These are phyloP conservation scores for Amanita muscaria DNA, from an alignment of 768 basidiomycete genomes.

Conservation along the genomic window DNA sequence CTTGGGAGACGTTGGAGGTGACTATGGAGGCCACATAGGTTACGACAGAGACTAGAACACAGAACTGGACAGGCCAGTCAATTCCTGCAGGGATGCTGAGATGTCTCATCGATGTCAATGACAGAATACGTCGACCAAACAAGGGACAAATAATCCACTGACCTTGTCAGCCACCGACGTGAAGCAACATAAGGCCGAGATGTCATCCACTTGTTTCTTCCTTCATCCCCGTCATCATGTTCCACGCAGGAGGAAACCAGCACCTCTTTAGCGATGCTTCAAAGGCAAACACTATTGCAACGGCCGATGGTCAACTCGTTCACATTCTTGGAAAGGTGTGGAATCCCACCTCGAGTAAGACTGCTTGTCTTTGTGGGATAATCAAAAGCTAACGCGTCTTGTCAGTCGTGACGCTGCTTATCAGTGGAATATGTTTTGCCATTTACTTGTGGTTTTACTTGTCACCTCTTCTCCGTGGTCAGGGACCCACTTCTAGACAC, in stretches of 20 bases:
- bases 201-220: too few species aligned
- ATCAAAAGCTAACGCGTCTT: not conserved
- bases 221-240: not conserved
- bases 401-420: conserved; percentile 9
- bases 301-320: not conserved
- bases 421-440: conserved; percentile 8
- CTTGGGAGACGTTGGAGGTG: conserved; percentile 78
- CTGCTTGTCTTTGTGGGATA: not conserved
- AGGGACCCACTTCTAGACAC: not conserved
- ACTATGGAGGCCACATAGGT: conserved; percentile 56
- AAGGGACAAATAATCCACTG: too few species aligned
- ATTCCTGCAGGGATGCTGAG: conserved; percentile 30
- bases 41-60: conserved; percentile 33
- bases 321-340: not conserved
- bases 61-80: conserved; percentile 59
- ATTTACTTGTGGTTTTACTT: conserved; percentile 12
- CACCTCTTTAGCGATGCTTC: not conserved
- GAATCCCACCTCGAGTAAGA: conserved; percentile 5
- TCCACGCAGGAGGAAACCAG: not conserved
- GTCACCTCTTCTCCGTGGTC: conserved; percentile 7
- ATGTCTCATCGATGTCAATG: too few species aligned
- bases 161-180: too few species aligned
- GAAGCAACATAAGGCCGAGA: not conserved
- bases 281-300: not conserved
- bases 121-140: not conserved